Conservation (phyloP, 768 basidiomycete species). For the Stropharia rugosoannulata region DNA sequence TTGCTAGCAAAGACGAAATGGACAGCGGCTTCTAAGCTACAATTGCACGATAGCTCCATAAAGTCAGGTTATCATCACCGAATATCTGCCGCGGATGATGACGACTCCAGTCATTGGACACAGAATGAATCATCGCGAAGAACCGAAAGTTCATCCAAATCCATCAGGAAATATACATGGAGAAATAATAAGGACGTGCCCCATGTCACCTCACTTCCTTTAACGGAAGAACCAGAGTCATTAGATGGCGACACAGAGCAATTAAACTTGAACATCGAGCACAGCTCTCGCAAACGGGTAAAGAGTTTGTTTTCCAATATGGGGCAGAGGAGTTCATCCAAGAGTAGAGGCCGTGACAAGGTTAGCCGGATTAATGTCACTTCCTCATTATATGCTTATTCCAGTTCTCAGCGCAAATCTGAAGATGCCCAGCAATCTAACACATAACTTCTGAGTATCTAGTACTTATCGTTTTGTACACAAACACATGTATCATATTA, state of each 20-base stretch:
- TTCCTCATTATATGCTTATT: background rate
- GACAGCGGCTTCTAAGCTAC: conserved; percentile 42
- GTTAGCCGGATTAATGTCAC: conserved; percentile 1
- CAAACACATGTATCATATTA: too few species aligned
- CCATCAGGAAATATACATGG: conserved; percentile 12
- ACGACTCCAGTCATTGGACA: conserved; percentile 21
- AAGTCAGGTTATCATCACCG: conserved; percentile 29
- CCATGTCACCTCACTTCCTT: conserved; percentile 23
- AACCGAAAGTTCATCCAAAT: conserved; percentile 14
- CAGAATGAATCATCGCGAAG: conserved; percentile 13
- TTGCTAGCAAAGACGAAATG: conserved; percentile 77
- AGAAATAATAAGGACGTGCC: conserved; percentile 17
- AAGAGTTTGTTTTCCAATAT: conserved; percentile 28
- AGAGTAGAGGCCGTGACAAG: conserved; percentile 19
- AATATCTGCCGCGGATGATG: conserved; percentile 25
- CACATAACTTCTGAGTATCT: too few species aligned
- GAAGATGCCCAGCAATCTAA: conserved; percentile 4
- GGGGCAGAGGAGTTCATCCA: conserved; percentile 19
- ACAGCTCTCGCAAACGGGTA: conserved; percentile 24
- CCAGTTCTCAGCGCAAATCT: conserved; percentile 9
- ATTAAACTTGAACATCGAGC: conserved; percentile 14
- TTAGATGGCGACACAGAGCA: conserved; percentile 15
- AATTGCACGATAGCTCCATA: conserved; percentile 30
- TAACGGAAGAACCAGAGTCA: conserved; percentile 43
- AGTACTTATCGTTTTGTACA: too few species aligned